Base-by-base conservation (phyloP, 2,329 filamentous ascomycete genomes). In the Purpureocillium takamizusanense region DNA sequence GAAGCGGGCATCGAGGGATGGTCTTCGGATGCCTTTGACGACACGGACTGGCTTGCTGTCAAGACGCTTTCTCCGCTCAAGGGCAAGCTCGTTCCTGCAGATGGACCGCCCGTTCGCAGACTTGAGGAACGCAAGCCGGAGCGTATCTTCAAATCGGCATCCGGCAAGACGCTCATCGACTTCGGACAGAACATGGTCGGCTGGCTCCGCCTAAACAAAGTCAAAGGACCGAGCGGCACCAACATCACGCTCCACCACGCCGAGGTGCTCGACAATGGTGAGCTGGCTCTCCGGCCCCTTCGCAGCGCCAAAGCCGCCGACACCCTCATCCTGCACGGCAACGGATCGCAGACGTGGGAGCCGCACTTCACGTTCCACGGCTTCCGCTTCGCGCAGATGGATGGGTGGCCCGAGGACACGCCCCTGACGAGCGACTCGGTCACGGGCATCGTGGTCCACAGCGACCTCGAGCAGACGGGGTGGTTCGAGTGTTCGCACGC, bases 161-260 rank as follows among this genome's bases (percentile, higher is more conserved):
- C 63, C 0, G 66, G 68, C 1, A 70, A 69, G 42, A 62, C 55
- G 0, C 50, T 75, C 3, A 40, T 76, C n/a, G 56, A 78, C 44
- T 77, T 78, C 49, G 73, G 73, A 2, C 73, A 78, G 47, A 77
- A 78, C 45, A 54, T 78, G 0, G 73, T 76, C 1, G 75, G 74
- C 2, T 62, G 62, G 45, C 39, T 76, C 2, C 53, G 55, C 0
- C 46, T 76, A 10, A 57, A 46, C 1, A 49, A 53, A 1, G 49
- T 67, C 2, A 46, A 46, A 30, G 65, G 60, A 0, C 53, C 58
- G 0, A 48, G 50, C 3, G 66, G 63, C 1, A 56, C 62, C 3
- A 59, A 52, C 8, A 62, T 78, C 15, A 61, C 55, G 4, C 55
- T 79, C 12, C 52, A 51, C 0, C 74, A 78, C 47, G 67, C 73